Base-by-base conservation (phyloP, 2,329 filamentous ascomycete species). In the Trichoderma arundinaceum region DNA sequence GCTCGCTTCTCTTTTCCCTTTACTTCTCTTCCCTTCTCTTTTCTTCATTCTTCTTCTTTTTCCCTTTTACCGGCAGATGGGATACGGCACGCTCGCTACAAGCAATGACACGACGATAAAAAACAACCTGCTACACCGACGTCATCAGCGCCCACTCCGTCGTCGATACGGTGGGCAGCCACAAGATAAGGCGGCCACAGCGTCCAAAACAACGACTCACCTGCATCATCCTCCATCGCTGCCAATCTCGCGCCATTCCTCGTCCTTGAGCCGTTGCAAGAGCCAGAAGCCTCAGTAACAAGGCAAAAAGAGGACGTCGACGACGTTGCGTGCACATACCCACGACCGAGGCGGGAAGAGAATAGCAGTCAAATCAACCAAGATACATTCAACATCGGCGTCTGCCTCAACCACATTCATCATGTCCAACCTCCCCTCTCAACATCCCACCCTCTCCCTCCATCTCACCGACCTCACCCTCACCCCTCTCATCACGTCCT, bases 401-500 rank as follows among this genome's bases (percentile, higher is more conserved):
- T 43, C 39, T 13, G 5, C 12, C 48, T 33, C 28, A 33, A 6
- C 17, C 35, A 38, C 38, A 17, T 2, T 46, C 56, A 56, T 19
- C 71, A 79, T 79, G 77, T 71, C 76, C 49, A 73, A 71, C 68
- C 76, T 79, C 57, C 82, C 83, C 57, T 77, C 78, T 9, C 80
- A 84, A 70, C 80, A 84, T 74, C 83, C 84, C 41, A 74, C 77
- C 66, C 79, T 87, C 61, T 79, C 82, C 69, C 79, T 86, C 68
- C 84, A 87, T 78, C 82, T 88, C 66, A 81, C 84, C 69, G 86
- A 92, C 69, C 77, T 81, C 66, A 77, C 82, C 67, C 81, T 86
- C 69, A 85, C 83, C 4, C 84, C 86, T 38, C 81, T 89, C 69
- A 81, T 88, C 72, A 84, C 83, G 19, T 85, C 83, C 33, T 81